phyloP scores from a whole-genome alignment of 441 rosid species.

The Dalechampia spathulata region DNA sequence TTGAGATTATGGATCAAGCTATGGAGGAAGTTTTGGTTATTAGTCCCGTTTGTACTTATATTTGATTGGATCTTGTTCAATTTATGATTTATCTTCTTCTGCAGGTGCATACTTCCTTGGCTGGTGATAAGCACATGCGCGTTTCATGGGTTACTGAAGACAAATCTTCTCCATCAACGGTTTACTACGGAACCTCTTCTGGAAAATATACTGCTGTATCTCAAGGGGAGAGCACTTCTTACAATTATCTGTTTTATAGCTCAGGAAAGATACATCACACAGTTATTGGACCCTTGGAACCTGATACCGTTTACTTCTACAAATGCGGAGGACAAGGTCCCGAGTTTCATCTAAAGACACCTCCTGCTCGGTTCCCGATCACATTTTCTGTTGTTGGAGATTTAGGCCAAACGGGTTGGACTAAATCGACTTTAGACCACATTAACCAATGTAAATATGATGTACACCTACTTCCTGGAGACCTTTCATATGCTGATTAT shows the following conservation, averaged over 20 bases:
- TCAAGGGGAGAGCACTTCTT: slow-evolving; percentile 77
- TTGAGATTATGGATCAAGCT: too few relatives aligned
- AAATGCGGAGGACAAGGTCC: slow-evolving; percentile 78
- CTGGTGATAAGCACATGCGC: slow-evolving; percentile 75
- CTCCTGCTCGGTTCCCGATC: slow-evolving; percentile 66
- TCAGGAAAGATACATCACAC: slow-evolving; percentile 93
- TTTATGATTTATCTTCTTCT: too few relatives aligned
- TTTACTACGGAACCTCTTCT: slow-evolving; percentile 67
- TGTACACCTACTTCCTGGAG: slow-evolving; percentile 87
- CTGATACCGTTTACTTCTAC: slow-evolving; percentile 56
- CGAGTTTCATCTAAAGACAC: slow-evolving; percentile 81
- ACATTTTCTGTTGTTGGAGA: slow-evolving; percentile 90
- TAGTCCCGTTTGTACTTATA: too few relatives aligned
- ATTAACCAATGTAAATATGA: slow-evolving; percentile 66
- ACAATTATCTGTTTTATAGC: slow-evolving; percentile 61
- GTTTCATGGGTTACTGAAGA: slow-evolving; percentile 69
- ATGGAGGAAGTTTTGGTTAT: too few relatives aligned
- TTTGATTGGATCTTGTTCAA: too few relatives aligned
- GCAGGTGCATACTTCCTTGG: slow-evolving; percentile 89
- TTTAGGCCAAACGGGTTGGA: slow-evolving; percentile 97
- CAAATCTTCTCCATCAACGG: slow-evolving; percentile 53
- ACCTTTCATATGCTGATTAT: slow-evolving; percentile 89
- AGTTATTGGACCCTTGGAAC: slow-evolving; percentile 73
- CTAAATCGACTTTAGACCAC: slow-evolving; percentile 84
- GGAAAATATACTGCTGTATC: slow-evolving; percentile 42